Percentiles rank a stretch among this genome's conserved stretches.
Evolutionary conservation across 768 basidiomycete species (phyloP).

Genomic region (Tricholoma sp.): DNA sequence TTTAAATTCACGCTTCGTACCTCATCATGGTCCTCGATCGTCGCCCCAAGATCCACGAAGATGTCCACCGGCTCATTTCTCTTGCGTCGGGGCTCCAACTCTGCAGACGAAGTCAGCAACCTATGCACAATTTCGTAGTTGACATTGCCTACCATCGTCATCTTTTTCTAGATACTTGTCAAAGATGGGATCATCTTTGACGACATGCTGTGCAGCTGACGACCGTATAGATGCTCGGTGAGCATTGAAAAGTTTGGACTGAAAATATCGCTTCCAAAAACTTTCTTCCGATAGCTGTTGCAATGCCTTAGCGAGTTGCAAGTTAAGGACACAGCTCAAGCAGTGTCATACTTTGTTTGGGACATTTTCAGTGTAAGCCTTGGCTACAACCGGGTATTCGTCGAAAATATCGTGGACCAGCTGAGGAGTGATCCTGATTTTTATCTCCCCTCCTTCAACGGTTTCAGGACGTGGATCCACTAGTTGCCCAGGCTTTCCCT

Average conservation of each 20-base stretch:
- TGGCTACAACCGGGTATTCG: conserved; percentile 92
- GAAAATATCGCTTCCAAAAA: conserved; percentile 98
- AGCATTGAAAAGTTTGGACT: conserved; percentile 91
- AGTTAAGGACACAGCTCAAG: conserved; percentile 5
- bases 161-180: conserved; percentile 95
- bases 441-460: conserved; percentile 79
- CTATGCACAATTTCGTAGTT: not conserved
- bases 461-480: conserved; percentile 87
- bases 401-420: conserved; percentile 96
- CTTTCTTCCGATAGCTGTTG: conserved; percentile 78
- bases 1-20: conserved; percentile 32
- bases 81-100: conserved; percentile 70
- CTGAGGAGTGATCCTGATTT: conserved; percentile 86
- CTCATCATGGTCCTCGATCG: conserved; percentile 86
- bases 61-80: conserved; percentile 65
- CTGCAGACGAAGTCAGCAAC: conserved; percentile 31
- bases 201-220: conserved; percentile 75
- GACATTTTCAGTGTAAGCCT: conserved; percentile 90
- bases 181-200: conserved; percentile 89
- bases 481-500: conserved; percentile 79
- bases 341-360: conserved; percentile 62
- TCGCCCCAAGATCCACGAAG: conserved; percentile 84
- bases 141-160: conserved; percentile 69
- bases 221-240: conserved; percentile 92
- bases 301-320: conserved; percentile 1